phyloP scores from a whole-genome alignment of 257 asterid genomes.

The Nicotiana sylvestris region DNA sequence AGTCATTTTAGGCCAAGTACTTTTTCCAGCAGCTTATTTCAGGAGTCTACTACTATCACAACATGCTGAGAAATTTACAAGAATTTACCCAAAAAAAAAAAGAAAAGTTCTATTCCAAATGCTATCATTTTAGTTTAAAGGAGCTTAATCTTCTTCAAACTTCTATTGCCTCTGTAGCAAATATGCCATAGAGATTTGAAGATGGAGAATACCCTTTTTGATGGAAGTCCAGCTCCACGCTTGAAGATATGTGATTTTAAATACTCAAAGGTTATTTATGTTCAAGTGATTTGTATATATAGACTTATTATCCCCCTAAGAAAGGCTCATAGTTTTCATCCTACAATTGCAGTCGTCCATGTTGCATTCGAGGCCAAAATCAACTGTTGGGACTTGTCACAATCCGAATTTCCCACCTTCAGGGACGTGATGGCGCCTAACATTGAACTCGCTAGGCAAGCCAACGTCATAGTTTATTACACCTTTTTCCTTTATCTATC shows the following conservation, averaged over 20 bases:
- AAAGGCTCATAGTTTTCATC: not conserved
- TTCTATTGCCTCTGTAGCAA: slow-evolving; percentile 42
- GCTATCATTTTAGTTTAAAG: not conserved
- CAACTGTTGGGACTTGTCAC: too few species aligned
- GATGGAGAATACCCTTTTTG: slow-evolving; percentile 76
- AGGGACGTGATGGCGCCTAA: too few species aligned
- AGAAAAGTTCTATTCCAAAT: not conserved
- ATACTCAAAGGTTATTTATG: slow-evolving; percentile 62
- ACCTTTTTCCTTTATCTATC: too few species aligned
- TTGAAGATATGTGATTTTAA: slow-evolving; percentile 83
- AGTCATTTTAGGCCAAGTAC: slow-evolving; percentile 57
- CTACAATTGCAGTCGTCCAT: slow-evolving; percentile 51
- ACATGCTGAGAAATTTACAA: slow-evolving; percentile 36
- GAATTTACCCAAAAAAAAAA: not conserved
- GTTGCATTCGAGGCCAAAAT: slow-evolving; percentile 31
- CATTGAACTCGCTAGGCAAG: too few species aligned
- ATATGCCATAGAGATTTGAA: slow-evolving; percentile 79
- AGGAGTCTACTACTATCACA: slow-evolving; percentile 76
- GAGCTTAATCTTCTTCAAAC: not conserved
- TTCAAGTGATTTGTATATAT: not conserved
- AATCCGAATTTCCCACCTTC: too few species aligned
- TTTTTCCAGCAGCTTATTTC: slow-evolving; percentile 85
- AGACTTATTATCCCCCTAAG: not conserved
- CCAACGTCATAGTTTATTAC: too few species aligned
- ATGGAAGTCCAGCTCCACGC: slow-evolving; percentile 82